These are phyloP conservation scores for Backusella westeae DNA, from an alignment of 192 early-diverging fungal species.

Conservation along the genomic window DNA sequence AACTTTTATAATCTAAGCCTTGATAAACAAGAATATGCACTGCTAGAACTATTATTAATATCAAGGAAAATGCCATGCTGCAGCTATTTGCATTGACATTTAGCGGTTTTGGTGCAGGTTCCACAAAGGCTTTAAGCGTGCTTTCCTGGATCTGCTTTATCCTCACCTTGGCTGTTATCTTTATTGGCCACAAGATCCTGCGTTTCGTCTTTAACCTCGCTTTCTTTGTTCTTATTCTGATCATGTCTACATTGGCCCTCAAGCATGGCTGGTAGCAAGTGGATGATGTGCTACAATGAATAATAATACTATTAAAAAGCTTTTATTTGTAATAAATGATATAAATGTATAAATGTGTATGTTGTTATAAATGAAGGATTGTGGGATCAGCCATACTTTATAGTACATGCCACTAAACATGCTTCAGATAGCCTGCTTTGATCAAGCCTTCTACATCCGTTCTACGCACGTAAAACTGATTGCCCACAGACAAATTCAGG, in stretches of 20 bases:
- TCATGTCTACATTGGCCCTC: background rate
- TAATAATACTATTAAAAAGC: no score
- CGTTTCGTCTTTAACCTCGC: background rate
- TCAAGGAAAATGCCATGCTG: background rate
- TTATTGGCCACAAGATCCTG: background rate
- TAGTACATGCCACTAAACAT: constrained; percentile 41
- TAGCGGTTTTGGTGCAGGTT: background rate
- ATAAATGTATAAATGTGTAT: no score
- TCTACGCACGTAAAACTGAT: constrained; percentile 82
- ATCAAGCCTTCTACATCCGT: constrained; percentile 91
- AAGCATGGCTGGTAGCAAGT: background rate
- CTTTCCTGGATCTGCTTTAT: background rate
- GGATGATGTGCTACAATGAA: no score
- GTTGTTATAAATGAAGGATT: no score
- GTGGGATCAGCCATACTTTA: background rate
- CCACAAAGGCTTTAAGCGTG: background rate
- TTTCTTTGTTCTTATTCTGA: background rate
- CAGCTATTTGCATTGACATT: background rate
- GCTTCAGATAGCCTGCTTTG: constrained; percentile 77
- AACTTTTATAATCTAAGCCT: background rate
- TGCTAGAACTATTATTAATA: no score
- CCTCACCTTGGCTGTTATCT: background rate
- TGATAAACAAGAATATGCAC: no score
- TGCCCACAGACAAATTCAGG: constrained; percentile 71
- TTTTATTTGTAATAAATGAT: no score